Evolutionary conservation across 768 basidiomycete genomes (phyloP).

Genomic region (Pulveroboletus sp.): DNA sequence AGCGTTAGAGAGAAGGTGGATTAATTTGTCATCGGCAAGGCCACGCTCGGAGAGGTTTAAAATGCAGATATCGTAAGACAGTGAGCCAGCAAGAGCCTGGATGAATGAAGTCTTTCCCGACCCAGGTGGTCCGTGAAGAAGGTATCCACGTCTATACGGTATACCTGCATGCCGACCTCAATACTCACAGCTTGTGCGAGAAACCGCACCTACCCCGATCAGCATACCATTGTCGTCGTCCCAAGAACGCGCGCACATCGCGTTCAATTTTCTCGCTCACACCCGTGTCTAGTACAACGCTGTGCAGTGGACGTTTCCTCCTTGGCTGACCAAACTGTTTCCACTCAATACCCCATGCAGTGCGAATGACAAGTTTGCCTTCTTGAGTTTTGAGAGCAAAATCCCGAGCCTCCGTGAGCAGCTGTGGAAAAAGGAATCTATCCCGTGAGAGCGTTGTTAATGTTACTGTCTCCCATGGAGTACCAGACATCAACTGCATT

Average conservation of each 20-base stretch:
- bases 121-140: slow-evolving; percentile 94
- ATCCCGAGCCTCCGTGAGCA: slow-evolving; percentile 88
- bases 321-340: slow-evolving; percentile 91
- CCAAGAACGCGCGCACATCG: slow-evolving; percentile 82
- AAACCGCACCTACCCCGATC: slow-evolving; percentile 69
- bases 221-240: slow-evolving; percentile 89
- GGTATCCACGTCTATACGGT: slow-evolving; percentile 93
- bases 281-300: slow-evolving; percentile 83
- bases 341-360: slow-evolving; percentile 97
- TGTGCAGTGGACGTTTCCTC: slow-evolving; percentile 78
- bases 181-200: not conserved
- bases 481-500: slow-evolving; percentile 87
- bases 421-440: slow-evolving; percentile 69
- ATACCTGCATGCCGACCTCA: slow-evolving; percentile 59
- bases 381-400: slow-evolving; percentile 83
- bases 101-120: slow-evolving; percentile 99
- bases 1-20: slow-evolving; percentile 87
- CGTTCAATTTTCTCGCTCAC: slow-evolving; percentile 80
- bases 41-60: slow-evolving; percentile 96
- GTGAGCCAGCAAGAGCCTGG: slow-evolving; percentile 89
- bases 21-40: slow-evolving; percentile 93
- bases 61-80: slow-evolving; percentile 94
- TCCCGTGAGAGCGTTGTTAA: slow-evolving; percentile 91
- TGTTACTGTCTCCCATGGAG: slow-evolving; percentile 96
- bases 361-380: slow-evolving; percentile 94